Evolutionary conservation across 1,139 yeast genomes (phyloP).

Genomic region (Kurtzmaniella quercitrusa): DNA sequence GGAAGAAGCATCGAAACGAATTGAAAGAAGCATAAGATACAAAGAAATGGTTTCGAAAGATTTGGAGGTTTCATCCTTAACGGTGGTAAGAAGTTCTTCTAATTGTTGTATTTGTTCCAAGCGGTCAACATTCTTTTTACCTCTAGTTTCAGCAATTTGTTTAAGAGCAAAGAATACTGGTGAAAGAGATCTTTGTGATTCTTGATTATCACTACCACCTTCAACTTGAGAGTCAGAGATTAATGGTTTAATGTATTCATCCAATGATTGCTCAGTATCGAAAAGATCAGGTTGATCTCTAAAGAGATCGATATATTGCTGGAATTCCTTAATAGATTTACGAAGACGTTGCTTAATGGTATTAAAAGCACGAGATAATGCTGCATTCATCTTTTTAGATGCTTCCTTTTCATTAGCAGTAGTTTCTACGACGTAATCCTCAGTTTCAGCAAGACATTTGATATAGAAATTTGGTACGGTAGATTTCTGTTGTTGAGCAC

Average conservation of each 20-base stretch:
- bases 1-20: constrained; percentile 78
- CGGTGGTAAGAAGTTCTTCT: constrained; percentile 56
- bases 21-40: constrained; percentile 77
- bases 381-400: constrained; percentile 74
- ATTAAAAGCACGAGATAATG: constrained; percentile 83
- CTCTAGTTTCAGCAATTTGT: constrained; percentile 82
- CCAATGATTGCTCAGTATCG: constrained; percentile 48
- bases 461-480: constrained; percentile 70
- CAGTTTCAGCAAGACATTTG: constrained; percentile 66
- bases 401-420: constrained; percentile 53
- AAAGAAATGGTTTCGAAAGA: constrained; percentile 78
- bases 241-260: constrained; percentile 13
- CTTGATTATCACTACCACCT: constrained; percentile 13
- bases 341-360: constrained; percentile 84
- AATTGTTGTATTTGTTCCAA: constrained; percentile 70
- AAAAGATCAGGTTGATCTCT: constrained; percentile 71
- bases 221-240: constrained; percentile 17
- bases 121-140: constrained; percentile 90
- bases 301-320: constrained; percentile 53
- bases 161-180: constrained; percentile 71
- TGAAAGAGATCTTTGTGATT: constrained; percentile 25
- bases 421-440: constrained; percentile 59
- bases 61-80: constrained; percentile 24
- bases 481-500: constrained; percentile 71
- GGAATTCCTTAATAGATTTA: constrained; percentile 71